A percentile compares a stretch with the other conserved stretches of the same genome.
Conservation (phyloP, 495 filamentous ascomycete genomes). For the Pyrenula massariospora region DNA sequence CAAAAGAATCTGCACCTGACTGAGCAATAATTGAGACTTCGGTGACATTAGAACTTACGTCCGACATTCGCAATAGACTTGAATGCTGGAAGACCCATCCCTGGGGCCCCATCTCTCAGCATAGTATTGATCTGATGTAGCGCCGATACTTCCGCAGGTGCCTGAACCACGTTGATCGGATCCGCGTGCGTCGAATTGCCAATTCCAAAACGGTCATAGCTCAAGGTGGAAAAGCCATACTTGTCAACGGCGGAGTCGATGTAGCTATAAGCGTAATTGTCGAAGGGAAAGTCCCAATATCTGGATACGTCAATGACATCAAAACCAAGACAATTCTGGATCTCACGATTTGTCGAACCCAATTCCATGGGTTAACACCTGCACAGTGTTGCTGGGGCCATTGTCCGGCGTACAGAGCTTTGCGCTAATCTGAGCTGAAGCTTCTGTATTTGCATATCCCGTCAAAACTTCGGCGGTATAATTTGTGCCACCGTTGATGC, state of each 20-base stretch:
- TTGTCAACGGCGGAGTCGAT: constrained; percentile 36
- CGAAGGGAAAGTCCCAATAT: constrained; percentile 48
- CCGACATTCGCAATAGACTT: constrained; percentile 45
- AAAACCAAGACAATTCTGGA: background rate
- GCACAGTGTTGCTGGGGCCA: constrained; percentile 25
- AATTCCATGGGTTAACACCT: constrained; percentile 51
- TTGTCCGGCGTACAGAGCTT: constrained; percentile 21
- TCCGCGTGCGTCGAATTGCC: constrained; percentile 43
- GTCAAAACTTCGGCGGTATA: constrained; percentile 15
- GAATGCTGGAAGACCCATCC: constrained; percentile 19
- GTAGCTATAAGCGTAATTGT: constrained; percentile 45
- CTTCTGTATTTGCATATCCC: constrained; percentile 11
- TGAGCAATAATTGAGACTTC: constrained; percentile 8
- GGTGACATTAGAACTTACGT: background rate
- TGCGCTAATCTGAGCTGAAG: constrained; percentile 16
- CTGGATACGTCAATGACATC: background rate
- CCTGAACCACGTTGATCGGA: constrained; percentile 40
- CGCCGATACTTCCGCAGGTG: constrained; percentile 36
- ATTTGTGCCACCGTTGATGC: constrained; percentile 14
- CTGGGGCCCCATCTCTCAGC: constrained; percentile 29
- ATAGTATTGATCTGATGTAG: constrained; percentile 33
- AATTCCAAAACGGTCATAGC: constrained; percentile 46
- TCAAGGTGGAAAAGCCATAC: constrained; percentile 40
- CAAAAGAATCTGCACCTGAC: constrained; percentile 22
- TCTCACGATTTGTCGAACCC: constrained; percentile 41